Percentiles rank a stretch among this genome's conserved stretches.
Conservation (phyloP, 2,329 filamentous ascomycete genomes). For the Karstenula rhodostoma region DNA sequence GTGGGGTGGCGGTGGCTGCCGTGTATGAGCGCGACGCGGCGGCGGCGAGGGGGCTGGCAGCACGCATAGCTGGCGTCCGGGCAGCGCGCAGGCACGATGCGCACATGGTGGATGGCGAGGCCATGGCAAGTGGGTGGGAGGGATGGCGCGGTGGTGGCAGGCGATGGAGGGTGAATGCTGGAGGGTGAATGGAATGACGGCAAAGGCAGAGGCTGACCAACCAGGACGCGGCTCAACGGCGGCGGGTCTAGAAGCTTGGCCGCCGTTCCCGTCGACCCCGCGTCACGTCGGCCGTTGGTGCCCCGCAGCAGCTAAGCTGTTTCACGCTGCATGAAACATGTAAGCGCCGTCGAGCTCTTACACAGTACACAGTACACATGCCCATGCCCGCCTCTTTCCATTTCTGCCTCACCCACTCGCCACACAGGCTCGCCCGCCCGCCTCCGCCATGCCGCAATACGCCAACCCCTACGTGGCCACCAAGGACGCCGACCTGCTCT, state of each 20-base stretch:
- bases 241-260: constrained; percentile 8
- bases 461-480: constrained; percentile 35
- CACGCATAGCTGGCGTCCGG: constrained; percentile 17
- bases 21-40: constrained; percentile 32
- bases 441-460: constrained; percentile 33
- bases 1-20: constrained; percentile 32
- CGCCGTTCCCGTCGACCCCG: not conserved
- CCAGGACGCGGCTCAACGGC: constrained; percentile 4
- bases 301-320: not conserved
- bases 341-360: not conserved
- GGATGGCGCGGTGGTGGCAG: not conserved
- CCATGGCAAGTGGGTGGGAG: constrained; percentile 25
- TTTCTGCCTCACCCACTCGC: constrained; percentile 8
- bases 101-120: constrained; percentile 40
- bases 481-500: constrained; percentile 32
- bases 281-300: constrained; percentile 1
- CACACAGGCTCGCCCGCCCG: constrained; percentile 9
- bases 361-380: too few relatives aligned
- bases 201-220: constrained; percentile 20
- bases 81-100: constrained; percentile 39
- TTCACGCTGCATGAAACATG: constrained; percentile 6
- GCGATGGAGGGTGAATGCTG: constrained; percentile 6
- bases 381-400: constrained; percentile 10
- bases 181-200: constrained; percentile 29
- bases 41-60: constrained; percentile 12